These are phyloP conservation scores for Marasmius fiardii DNA, from an alignment of 1,284 basidiomycete species.

Conservation along the genomic window DNA sequence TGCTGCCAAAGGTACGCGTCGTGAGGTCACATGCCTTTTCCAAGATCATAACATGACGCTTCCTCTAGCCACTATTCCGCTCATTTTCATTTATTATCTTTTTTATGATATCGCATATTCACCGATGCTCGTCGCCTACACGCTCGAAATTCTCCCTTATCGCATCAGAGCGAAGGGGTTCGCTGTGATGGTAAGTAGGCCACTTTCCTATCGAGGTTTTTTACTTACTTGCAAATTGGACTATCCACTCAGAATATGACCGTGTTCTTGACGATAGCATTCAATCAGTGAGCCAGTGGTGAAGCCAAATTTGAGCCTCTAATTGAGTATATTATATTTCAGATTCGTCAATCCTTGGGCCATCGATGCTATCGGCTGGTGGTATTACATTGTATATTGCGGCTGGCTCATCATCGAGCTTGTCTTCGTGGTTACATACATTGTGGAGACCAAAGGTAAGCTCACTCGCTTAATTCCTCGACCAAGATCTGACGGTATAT, in stretches of 20 bases:
- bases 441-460: slow-evolving; percentile 61
- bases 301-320: slow-evolving; percentile 22
- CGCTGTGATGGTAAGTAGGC: slow-evolving; percentile 51
- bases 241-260: slow-evolving; percentile 44
- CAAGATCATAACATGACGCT: background rate
- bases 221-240: too few relatives aligned
- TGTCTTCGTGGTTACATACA: slow-evolving; percentile 49
- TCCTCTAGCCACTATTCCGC: slow-evolving; percentile 56
- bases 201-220: slow-evolving; percentile 1
- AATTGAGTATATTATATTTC: slow-evolving; percentile 48
- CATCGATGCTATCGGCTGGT: slow-evolving; percentile 62
- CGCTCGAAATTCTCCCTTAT: slow-evolving; percentile 67
- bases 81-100: slow-evolving; percentile 69
- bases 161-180: slow-evolving; percentile 67
- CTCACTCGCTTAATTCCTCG: background rate
- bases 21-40: background rate
- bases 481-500: background rate
- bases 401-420: slow-evolving; percentile 57
- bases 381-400: slow-evolving; percentile 64
- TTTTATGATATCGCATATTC: slow-evolving; percentile 70
- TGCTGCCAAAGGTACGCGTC: slow-evolving; percentile 49
- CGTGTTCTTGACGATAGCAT: slow-evolving; percentile 53
- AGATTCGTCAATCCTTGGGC: slow-evolving; percentile 46
- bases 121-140: slow-evolving; percentile 61
- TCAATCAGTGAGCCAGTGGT: slow-evolving; percentile 61